phyloP scores from a whole-genome alignment of 1,284 basidiomycete species.

The Sanghuangporus baumii region DNA sequence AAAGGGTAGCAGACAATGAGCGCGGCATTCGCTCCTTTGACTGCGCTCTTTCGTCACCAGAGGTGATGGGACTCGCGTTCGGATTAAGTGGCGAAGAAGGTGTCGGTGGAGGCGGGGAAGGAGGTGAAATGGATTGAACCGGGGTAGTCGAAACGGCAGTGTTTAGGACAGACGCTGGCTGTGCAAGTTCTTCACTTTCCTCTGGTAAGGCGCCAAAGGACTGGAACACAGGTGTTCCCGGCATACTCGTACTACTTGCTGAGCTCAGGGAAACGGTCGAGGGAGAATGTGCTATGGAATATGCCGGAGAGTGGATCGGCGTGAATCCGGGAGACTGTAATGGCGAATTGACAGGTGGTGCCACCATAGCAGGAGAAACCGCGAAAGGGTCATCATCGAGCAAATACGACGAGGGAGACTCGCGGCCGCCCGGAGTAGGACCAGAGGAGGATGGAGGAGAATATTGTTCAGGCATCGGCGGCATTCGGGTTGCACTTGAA shows the following conservation, averaged over 20 bases:
- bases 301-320: background rate
- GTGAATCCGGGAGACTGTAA: background rate
- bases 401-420: constrained; percentile 13
- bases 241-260: constrained; percentile 2
- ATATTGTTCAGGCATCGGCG: constrained; percentile 1
- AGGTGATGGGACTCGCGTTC: background rate
- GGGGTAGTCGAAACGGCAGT: background rate
- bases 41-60: background rate
- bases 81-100: constrained; percentile 13
- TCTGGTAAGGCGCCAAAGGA: background rate
- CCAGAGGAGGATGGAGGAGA: background rate
- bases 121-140: background rate
- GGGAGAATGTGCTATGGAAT: background rate
- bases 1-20: background rate
- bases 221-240: background rate
- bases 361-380: background rate
- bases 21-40: background rate
- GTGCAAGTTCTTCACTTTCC: background rate
- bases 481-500: background rate
- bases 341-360: background rate
- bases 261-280: constrained; percentile 10
- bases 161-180: background rate
- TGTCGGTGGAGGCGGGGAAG: background rate
- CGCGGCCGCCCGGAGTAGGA: constrained; percentile 2
- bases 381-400: constrained; percentile 18